A percentile compares a stretch with the other conserved stretches of the same genome.
Evolutionary conservation across 257 asterid species (phyloP).

Genomic region (Hygrophila difformis): DNA sequence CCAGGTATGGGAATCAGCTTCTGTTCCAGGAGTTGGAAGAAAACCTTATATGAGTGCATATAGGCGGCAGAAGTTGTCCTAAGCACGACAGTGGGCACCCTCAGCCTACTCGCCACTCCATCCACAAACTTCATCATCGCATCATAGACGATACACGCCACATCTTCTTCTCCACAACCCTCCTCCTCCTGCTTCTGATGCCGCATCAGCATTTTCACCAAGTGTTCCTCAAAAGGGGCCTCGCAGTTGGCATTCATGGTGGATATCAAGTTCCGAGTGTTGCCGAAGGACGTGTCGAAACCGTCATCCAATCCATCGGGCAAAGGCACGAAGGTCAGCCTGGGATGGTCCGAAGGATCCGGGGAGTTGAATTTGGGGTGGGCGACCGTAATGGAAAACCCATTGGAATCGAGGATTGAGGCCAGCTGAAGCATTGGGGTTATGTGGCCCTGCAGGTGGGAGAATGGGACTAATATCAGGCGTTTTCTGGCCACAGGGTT

Average conservation of each 20-base stretch:
- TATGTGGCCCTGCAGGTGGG: constrained; percentile 44
- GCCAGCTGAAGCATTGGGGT: constrained; percentile 54
- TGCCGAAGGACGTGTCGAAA: constrained; percentile 11
- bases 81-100: constrained; percentile 37
- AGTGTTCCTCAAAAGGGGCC: constrained; percentile 16
- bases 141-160: constrained; percentile 38
- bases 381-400: constrained; percentile 42
- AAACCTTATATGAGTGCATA: constrained; percentile 16
- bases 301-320: constrained; percentile 13
- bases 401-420: constrained; percentile 27
- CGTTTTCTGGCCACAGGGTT: no score
- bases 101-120: constrained; percentile 24
- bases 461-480: no score
- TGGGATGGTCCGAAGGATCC: constrained; percentile 27
- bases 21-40: constrained; percentile 20
- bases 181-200: no score
- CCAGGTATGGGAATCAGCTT: constrained; percentile 33
- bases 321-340: constrained; percentile 22
- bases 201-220: constrained; percentile 20
- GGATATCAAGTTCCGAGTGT: not conserved
- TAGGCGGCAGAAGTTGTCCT: constrained; percentile 24
- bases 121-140: constrained; percentile 28
- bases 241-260: constrained; percentile 30
- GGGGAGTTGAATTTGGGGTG: constrained; percentile 47
- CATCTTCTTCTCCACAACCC: constrained; percentile 10